Base-by-base conservation (phyloP, 345 rosid species). In the Brassica napus region DNA sequence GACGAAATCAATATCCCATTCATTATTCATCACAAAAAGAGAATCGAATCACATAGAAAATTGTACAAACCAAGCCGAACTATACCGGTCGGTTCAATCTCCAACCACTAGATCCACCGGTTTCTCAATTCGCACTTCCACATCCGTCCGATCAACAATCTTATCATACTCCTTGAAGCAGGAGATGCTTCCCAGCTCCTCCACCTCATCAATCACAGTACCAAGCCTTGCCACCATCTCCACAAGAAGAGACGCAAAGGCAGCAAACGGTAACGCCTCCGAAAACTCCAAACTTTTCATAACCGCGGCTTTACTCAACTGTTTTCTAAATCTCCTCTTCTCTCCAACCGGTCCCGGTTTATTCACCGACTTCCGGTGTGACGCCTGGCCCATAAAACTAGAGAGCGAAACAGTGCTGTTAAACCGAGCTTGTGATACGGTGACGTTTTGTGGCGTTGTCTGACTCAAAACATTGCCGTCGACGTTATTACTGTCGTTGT, bases 231-330 rank as follows among this genome's bases (percentile, higher is more conserved):
- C 94, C 5, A 92, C 91, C 39, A 87, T 84, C 75, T 94, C 95
- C 79, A 89, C 88, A 9, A 94, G 85, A 83, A 89, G 81, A 14
- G 95, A 89, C 6, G 93, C 97, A 76, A 94, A 94, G 42, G 95
- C 95, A 8, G 97, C 94, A 28, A 92, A 91, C 0, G 97, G 97
- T 70, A 94, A 92, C 35, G 95, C 97, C 73, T 92, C 94, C 1
- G 91, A 89, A 83, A 94, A 94, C 81, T 92, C 97, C 0, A 92
- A 84, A 58, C 91, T 86, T 2, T 88, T 88, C 72, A 91, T 84
- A 23, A 91, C 85, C 3, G 87, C 90, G 0, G 85, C 76, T 77
- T 85, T 91, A 64, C 96, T 92, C 86, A 88, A 5, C 63, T 89
- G 96, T n/a, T 88, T 89, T 77, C 96, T 84, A 65, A 92, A 11